Evolutionary conservation across 2,329 filamentous ascomycete genomes (phyloP).

Genomic region (Dissoconium aciculare): DNA sequence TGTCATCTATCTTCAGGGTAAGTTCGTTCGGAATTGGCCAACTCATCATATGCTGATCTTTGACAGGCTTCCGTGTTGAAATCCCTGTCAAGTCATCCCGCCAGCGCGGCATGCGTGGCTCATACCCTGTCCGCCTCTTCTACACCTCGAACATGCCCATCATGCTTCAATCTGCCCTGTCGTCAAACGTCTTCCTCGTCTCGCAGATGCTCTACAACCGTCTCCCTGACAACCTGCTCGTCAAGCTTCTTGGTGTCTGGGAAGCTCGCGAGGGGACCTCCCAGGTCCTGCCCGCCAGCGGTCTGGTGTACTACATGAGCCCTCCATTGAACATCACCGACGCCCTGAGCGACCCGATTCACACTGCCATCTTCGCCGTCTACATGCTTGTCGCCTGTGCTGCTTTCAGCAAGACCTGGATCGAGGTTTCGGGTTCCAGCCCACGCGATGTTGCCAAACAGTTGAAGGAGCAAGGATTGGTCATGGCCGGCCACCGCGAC

Average conservation of each 20-base stretch:
- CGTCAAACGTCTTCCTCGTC: constrained; percentile 97
- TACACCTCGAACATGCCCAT: constrained; percentile 99
- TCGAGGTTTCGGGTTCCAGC: constrained; percentile 95
- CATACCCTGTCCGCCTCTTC: constrained; percentile 96
- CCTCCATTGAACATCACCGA: constrained; percentile 93
- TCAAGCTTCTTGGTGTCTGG: constrained; percentile 95
- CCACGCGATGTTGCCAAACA: constrained; percentile 98
- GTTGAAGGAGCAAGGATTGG: constrained; percentile 97
- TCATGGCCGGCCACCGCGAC: constrained; percentile 98
- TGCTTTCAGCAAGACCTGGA: constrained; percentile 99
- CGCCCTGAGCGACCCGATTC: constrained; percentile 88
- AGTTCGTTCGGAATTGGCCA: too few species aligned
- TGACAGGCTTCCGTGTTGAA: constrained; percentile 95
- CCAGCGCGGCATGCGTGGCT: constrained; percentile 95
- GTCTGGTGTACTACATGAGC: constrained; percentile 99
- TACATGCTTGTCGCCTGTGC: constrained; percentile 98
- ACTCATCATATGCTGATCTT: too few species aligned
- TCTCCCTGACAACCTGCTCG: constrained; percentile 96
- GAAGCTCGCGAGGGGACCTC: constrained; percentile 91
- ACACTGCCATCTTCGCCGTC: constrained; percentile 85
- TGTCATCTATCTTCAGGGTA: constrained; percentile 67
- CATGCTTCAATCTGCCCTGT: constrained; percentile 97
- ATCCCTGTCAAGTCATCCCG: constrained; percentile 99
- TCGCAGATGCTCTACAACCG: constrained; percentile 98
- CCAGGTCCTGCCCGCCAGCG: constrained; percentile 84